Evolutionary conservation across 129 eudicot species (phyloP).

Genomic region (Saussurea involucrata): DNA sequence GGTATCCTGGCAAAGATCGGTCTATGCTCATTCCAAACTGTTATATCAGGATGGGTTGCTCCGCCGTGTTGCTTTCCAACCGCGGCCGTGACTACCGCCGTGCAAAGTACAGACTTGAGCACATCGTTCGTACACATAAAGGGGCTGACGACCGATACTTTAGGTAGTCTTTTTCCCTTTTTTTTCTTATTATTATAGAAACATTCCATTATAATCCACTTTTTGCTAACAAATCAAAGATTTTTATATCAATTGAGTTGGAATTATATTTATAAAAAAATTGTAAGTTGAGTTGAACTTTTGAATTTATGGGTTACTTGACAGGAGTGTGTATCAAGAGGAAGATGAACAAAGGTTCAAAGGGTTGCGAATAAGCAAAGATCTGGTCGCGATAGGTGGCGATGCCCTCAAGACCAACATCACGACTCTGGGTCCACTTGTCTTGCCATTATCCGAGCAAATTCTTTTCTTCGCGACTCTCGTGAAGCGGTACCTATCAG

Average conservation of each 20-base stretch:
- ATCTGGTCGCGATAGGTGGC: conserved; percentile 77
- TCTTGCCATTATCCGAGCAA: conserved; percentile 90
- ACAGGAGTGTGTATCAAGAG: conserved; percentile 89
- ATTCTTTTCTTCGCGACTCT: conserved; percentile 72
- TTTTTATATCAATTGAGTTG: too few species aligned
- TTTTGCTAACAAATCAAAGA: too few species aligned
- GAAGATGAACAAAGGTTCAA: conserved; percentile 70
- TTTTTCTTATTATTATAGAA: too few species aligned
- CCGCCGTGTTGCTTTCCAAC: conserved; percentile 83
- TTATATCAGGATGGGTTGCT: conserved; percentile 93
- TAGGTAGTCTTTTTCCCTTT: conserved; percentile 32
- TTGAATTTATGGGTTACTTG: background rate
- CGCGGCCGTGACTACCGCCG: conserved; percentile 80
- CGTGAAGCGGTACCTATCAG: conserved; percentile 44
- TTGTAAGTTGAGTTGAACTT: background rate
- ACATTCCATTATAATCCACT: too few species aligned
- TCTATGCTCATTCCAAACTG: conserved; percentile 97
- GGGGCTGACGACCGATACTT: conserved; percentile 93
- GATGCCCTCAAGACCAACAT: conserved; percentile 96
- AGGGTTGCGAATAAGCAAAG: conserved; percentile 75
- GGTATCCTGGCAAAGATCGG: conserved; percentile 90
- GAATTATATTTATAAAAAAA: too few species aligned
- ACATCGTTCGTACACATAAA: conserved; percentile 89
- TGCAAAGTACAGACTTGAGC: conserved; percentile 89
- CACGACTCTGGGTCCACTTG: conserved; percentile 87